Percentiles rank a stretch among this genome's conserved stretches.
These are phyloP conservation scores for Mentha longifolia DNA, from an alignment of 257 asterid genomes.

Conservation along the genomic window DNA sequence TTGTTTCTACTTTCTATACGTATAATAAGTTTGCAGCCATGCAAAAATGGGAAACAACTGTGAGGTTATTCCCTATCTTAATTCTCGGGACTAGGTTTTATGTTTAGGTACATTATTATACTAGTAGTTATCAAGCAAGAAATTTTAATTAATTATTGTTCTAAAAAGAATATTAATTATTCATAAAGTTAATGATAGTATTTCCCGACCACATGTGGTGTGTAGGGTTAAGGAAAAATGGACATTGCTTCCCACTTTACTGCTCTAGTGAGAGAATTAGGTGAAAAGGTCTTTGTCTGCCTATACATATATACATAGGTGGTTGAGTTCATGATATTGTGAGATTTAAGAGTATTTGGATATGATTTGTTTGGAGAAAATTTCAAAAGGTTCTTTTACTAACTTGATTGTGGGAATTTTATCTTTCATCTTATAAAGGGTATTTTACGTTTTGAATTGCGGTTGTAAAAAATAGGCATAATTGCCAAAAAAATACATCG, in stretches of 20 bases:
- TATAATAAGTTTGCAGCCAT: not conserved
- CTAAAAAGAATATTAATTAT: not conserved
- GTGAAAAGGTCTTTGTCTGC: constrained; percentile 20
- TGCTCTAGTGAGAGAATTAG: not conserved
- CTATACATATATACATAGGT: not conserved
- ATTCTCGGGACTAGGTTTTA: too few species aligned
- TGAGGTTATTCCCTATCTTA: not conserved
- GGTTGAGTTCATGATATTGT: constrained; percentile 14
- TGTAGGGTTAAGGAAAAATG: constrained; percentile 18
- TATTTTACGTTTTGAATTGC: not conserved
- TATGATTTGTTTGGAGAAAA: not conserved
- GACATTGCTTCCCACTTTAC: constrained; percentile 19
- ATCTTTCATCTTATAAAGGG: not conserved
- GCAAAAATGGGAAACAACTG: not conserved
- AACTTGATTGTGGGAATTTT: not conserved
- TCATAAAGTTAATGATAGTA: constrained; percentile 20
- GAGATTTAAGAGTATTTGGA: too few species aligned
- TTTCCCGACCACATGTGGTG: constrained; percentile 38
- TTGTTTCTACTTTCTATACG: too few species aligned
- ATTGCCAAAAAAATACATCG: too few species aligned
- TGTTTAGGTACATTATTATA: not conserved
- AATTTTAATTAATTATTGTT: too few species aligned
- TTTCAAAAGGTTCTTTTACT: not conserved
- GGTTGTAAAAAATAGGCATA: too few species aligned
- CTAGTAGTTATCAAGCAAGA: not conserved